Evolutionary conservation across 768 basidiomycete species (phyloP).

Genomic region (Mycena capillaripes): DNA sequence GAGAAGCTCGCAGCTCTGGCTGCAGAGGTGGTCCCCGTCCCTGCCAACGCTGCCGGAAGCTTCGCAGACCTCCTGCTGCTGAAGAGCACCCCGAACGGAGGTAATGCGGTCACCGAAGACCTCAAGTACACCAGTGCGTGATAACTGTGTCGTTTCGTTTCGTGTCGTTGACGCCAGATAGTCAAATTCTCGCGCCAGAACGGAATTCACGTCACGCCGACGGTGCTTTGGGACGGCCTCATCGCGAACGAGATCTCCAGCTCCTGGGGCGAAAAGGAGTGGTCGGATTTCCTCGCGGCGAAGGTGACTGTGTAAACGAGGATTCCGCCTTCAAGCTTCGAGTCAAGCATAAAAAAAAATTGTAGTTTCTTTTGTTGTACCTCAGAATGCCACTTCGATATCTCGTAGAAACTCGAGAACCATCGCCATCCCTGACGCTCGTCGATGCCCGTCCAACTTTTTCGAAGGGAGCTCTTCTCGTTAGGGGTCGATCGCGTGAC

Average conservation of each 20-base stretch:
- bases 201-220: conserved; percentile 91
- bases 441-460: too few species aligned
- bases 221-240: conserved; percentile 83
- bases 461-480: too few species aligned
- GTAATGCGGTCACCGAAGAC: conserved; percentile 85
- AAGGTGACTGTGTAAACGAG: conserved; percentile 65
- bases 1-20: conserved; percentile 78
- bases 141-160: not conserved
- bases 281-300: conserved; percentile 79
- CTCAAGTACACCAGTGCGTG: conserved; percentile 89
- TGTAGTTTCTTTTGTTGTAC: not conserved
- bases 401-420: too few species aligned
- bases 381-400: too few species aligned
- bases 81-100: conserved; percentile 80
- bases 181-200: conserved; percentile 96
- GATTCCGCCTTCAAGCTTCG: too few species aligned
- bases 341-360: too few species aligned
- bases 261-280: conserved; percentile 86
- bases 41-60: conserved; percentile 60
- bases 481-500: too few species aligned
- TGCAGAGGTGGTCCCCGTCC: conserved; percentile 66
- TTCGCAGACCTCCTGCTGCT: conserved; percentile 77
- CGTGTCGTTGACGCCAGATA: conserved; percentile 44
- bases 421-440: too few species aligned
- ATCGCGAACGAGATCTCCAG: conserved; percentile 82